Evolutionary conservation across 2,329 filamentous ascomycete genomes (phyloP).

Genomic region (Hypoxylon sp.): DNA sequence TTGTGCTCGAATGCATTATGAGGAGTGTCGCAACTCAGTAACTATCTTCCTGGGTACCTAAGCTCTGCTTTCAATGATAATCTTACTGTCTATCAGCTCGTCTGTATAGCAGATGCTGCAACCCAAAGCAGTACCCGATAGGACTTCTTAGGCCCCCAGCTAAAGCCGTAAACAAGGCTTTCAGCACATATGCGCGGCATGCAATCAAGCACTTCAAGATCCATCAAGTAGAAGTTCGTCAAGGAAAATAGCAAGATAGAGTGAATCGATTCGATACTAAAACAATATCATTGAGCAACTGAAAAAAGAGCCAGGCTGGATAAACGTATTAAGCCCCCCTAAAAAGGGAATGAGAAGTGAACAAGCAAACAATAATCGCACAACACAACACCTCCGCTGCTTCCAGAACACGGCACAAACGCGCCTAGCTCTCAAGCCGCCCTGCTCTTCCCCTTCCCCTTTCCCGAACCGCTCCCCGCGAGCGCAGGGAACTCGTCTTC

Average conservation of each 20-base stretch:
- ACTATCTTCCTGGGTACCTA: no score
- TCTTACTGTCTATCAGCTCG: no score
- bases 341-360: not conserved
- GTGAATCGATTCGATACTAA: not conserved
- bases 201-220: not conserved
- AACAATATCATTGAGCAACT: not conserved
- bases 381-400: not conserved
- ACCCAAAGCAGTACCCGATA: no score
- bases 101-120: no score
- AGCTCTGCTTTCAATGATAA: no score
- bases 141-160: no score
- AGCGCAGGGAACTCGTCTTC: conserved; percentile 45
- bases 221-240: not conserved
- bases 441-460: conserved; percentile 42
- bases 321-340: not conserved
- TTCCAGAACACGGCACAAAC: not conserved
- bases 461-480: conserved; percentile 28
- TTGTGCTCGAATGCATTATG: no score
- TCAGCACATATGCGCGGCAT: not conserved
- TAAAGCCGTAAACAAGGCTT: no score
- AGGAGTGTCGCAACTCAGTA: no score
- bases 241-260: no score
- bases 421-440: conserved; percentile 13
- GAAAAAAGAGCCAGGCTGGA: not conserved
- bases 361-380: not conserved